Percentiles rank a stretch among this genome's conserved stretches.
Conservation (phyloP, 2,329 filamentous ascomycete species). For the Verticillium zaregamsianum region DNA sequence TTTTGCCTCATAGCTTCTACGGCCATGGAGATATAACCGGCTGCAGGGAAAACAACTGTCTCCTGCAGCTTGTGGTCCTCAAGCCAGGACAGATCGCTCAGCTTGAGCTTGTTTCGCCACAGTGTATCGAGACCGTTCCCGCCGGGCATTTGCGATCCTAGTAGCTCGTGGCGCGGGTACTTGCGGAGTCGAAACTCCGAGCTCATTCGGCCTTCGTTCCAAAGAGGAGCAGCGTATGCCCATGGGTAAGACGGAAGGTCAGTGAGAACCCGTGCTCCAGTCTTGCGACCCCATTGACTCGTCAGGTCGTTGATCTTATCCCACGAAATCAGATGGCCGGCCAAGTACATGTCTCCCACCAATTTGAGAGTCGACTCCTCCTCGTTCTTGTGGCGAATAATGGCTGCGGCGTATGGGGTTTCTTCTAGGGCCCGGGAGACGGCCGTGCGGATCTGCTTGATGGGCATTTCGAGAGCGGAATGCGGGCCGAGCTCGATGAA, state of each 20-base stretch:
- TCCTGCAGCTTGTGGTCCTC: conserved; percentile 16
- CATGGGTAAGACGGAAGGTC: conserved; percentile 34
- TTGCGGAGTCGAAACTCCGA: conserved; percentile 4
- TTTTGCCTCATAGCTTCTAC: conserved; percentile 30
- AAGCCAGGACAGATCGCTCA: conserved; percentile 25
- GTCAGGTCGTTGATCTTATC: background rate
- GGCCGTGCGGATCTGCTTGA: conserved; percentile 20
- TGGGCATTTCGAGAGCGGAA: conserved; percentile 33
- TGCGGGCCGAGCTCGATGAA: conserved; percentile 29
- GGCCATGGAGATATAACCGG: conserved; percentile 32
- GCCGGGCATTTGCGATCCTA: conserved; percentile 15
- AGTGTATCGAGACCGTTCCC: conserved; percentile 1
- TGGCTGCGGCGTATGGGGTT: background rate
- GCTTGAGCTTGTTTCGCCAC: conserved; percentile 13
- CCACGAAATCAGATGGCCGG: conserved; percentile 14
- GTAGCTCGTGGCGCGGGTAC: conserved; percentile 16
- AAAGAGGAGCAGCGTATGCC: conserved; percentile 29
- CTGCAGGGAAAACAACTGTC: conserved; percentile 28
- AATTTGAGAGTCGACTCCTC: conserved; percentile 8
- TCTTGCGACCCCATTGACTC: background rate
- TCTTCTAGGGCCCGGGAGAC: background rate
- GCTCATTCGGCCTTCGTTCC: conserved; percentile 18
- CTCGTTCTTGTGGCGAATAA: conserved; percentile 14
- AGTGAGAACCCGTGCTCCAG: conserved; percentile 2
- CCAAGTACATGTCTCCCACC: conserved; percentile 5